These are phyloP conservation scores for Termitomyces sp. DNA, from an alignment of 768 basidiomycete genomes.

Conservation along the genomic window DNA sequence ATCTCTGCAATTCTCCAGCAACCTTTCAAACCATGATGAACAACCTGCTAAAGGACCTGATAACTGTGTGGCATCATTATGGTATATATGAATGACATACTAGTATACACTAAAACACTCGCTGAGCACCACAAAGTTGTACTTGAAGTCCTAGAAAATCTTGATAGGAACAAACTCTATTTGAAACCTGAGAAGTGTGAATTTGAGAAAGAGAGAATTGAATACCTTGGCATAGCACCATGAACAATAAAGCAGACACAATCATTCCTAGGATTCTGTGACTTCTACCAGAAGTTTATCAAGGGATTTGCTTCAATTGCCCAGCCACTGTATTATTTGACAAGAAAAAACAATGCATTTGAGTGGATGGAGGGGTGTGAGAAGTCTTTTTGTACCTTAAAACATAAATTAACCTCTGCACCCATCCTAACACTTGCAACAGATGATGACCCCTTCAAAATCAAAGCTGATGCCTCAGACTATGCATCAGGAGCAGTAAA, in stretches of 20 bases:
- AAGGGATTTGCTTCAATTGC: neutral
- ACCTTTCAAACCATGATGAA: conserved; percentile 38
- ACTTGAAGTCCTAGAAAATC: neutral
- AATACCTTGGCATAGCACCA: conserved; percentile 24
- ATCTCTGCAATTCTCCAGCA: conserved; percentile 30
- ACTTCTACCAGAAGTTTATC: neutral
- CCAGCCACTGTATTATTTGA: neutral
- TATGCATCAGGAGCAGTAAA: neutral
- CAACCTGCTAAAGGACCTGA: conserved; percentile 30
- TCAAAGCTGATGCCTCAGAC: no score
- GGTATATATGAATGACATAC: conserved; percentile 40
- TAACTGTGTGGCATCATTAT: conserved; percentile 24
- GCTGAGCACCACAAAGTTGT: conserved; percentile 15
- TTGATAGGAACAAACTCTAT: conserved; percentile 14
- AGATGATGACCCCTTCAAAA: neutral
- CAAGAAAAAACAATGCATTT: neutral
- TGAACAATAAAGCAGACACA: neutral
- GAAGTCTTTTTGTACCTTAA: neutral
- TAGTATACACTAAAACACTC: conserved; percentile 30
- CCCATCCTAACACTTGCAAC: neutral
- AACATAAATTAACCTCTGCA: neutral
- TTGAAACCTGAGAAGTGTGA: conserved; percentile 23
- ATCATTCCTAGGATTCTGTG: neutral
- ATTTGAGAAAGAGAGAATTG: conserved; percentile 19
- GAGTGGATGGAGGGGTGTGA: neutral